These are phyloP conservation scores for Tephrocybe sp. DNA, from an alignment of 768 basidiomycete genomes.

Conservation along the genomic window DNA sequence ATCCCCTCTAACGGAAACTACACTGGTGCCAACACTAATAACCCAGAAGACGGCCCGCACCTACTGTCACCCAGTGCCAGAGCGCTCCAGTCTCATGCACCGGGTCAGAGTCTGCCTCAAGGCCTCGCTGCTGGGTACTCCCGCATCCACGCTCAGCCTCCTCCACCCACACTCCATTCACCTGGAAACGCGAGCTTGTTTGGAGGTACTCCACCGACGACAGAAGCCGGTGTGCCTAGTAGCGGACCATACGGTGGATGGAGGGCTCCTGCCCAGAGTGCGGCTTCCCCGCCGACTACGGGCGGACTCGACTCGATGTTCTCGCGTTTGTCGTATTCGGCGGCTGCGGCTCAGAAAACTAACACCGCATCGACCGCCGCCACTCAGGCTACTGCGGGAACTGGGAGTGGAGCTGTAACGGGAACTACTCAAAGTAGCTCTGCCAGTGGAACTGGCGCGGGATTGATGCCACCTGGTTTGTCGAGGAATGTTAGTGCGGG, in stretches of 20 bases:
- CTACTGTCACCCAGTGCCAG: constrained; percentile 64
- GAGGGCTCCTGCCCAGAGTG: constrained; percentile 14
- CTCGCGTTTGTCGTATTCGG: constrained; percentile 55
- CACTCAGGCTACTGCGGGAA: constrained; percentile 2
- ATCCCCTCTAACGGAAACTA: constrained; percentile 23
- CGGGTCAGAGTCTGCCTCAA: constrained; percentile 88
- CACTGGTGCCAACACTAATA: constrained; percentile 4
- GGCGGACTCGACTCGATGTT: constrained; percentile 49
- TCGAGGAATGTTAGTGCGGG: constrained; percentile 36
- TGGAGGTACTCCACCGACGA: constrained; percentile 13
- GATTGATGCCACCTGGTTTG: constrained; percentile 33
- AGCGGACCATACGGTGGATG: constrained; percentile 29
- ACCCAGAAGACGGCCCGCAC: constrained; percentile 23
- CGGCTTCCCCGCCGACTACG: constrained; percentile 17
- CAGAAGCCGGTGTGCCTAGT: constrained; percentile 14
- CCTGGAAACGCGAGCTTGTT: constrained; percentile 25
- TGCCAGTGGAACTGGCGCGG: constrained; percentile 22
- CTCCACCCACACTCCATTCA: constrained; percentile 35
- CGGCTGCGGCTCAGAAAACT: constrained; percentile 26
- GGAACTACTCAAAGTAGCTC: too few species aligned
- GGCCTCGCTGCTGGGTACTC: constrained; percentile 91
- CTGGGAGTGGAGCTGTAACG: constrained; percentile 12
- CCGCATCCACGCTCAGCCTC: constrained; percentile 74
- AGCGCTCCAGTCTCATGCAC: constrained; percentile 85
- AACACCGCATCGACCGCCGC: constrained; percentile 18